Base-by-base conservation (phyloP, 345 rosid species). In the Corchorus olitorius region DNA sequence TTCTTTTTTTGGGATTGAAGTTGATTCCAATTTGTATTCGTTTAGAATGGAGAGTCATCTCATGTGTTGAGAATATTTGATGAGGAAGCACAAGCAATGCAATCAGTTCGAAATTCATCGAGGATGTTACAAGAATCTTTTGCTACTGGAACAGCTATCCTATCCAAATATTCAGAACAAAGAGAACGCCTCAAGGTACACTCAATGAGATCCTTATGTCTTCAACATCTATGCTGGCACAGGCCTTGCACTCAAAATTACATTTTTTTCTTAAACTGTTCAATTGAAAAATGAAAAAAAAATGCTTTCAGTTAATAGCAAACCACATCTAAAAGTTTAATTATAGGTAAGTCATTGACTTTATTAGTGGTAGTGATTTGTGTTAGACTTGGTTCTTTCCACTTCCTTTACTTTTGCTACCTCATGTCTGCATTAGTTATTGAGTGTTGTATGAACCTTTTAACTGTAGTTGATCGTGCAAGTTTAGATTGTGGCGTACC, bases 41-140 rank as follows among this genome's bases (percentile, higher is more conserved):
- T 81, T 8, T 80, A 92, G 97, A 90, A 88, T 70, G 93, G 94
- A 20, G 98, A 91, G 2, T 89, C 93, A 11, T 84, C 95, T 71
- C 97, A 93, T 76, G 87, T 92, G 50, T 79, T 96, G 90, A 91
- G 93, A 75, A 91, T 93, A 66, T 92, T 86, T 41, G 99, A 96
- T 6, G 99, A 93, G 5, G 97, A 96, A 83, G 91, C 97, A 27
- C 98, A 93, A 84, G 97, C 97, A 11, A 92, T 89, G 97, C 89
- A 81, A 69, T 92, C 97, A 46, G 97, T 94, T 5, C 87, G 83
- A 68, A 96, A 92, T 76, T 92, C 99, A 1, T 90, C 91, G 39
- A 84, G 93, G 74, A 89, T 93, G 97, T 76, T 93, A 17, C 91
- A 92, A 87, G 98, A 96, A 60, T 89, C 99, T 0, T 88, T 82